Evolutionary conservation across 768 basidiomycete species (phyloP), one percentile per base, ranked within the genome.

Genomic region (Dentipellis sp.): DNA sequence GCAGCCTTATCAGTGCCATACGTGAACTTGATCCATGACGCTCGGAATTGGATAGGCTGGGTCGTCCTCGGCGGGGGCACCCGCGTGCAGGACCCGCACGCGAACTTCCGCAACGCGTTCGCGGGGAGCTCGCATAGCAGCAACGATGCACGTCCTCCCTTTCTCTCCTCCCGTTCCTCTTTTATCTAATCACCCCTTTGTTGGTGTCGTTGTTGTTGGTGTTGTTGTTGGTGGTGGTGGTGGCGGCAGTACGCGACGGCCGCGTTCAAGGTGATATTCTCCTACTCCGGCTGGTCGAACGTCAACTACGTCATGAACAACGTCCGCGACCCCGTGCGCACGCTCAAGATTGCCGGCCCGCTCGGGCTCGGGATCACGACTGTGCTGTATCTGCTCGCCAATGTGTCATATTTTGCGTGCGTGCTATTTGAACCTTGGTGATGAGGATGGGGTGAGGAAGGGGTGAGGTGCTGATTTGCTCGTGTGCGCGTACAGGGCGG

Each of bases 231-330:
- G 10, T 4, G 29, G 12, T 10, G 8, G 9, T 45, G 40, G 42
- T 5, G 12, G n/a, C 52, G 29, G 29, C 29, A 82, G 81, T 84
- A 81, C 55, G 81, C 80, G 0, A 80, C 81, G 0, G 82, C 79
- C 1, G 81, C 74, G 0, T 81, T 80, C 74, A 81, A 83, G 58
- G 78, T 22, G n/a, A 66, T 83, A n/a, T 70, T 72, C 54, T 64
- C 75, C 1, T 78, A 75, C 55, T 42, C 63, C 2, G 81, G 81
- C 5, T 82, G 81, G 81, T 77, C 77, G 2, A 77, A 76, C 45
- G 76, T 78, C 22, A 81, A 81, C 62, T 80, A 79, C 53, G 81
- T 83, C 7, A 66, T 83, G 57, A 82, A 81, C 66, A 79, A 83
- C 10, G 80, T 84, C 52, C 77, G 75, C 58, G 69, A 82, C 60